Conservation (phyloP, 2,329 filamentous ascomycete species). For the Orbilia quercus region DNA sequence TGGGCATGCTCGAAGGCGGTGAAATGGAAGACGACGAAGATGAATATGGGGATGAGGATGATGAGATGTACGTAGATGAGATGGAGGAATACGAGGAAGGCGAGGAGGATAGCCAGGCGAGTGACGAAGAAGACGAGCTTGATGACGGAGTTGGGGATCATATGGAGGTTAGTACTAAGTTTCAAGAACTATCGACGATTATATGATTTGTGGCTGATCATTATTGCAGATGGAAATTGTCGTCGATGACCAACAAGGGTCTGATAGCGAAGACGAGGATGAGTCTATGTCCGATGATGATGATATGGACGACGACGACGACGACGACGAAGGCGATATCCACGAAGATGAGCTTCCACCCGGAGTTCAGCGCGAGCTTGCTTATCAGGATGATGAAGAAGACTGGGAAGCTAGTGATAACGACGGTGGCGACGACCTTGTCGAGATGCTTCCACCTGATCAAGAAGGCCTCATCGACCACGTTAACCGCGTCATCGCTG, state of each 20-base stretch:
- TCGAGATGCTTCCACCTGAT: slow-evolving; percentile 68
- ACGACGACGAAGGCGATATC: slow-evolving; percentile 68
- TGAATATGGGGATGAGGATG: slow-evolving; percentile 73
- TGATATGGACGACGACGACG: slow-evolving; percentile 73
- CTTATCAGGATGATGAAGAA: slow-evolving; percentile 67
- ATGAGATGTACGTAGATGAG: slow-evolving; percentile 93
- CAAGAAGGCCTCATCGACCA: slow-evolving; percentile 65
- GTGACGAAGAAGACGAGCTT: slow-evolving; percentile 81
- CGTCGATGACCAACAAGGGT: slow-evolving; percentile 77
- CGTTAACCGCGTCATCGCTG: slow-evolving; percentile 57
- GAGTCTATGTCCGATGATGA: slow-evolving; percentile 70
- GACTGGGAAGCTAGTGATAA: slow-evolving; percentile 69
- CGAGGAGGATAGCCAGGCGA: slow-evolving; percentile 85
- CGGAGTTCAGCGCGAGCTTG: slow-evolving; percentile 44
- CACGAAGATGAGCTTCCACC: slow-evolving; percentile 37
- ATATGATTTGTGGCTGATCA: slow-evolving; percentile 10
- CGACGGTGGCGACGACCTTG: slow-evolving; percentile 64
- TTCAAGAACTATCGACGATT: background rate
- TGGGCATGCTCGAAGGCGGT: slow-evolving; percentile 91
- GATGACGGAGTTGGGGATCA: slow-evolving; percentile 55
- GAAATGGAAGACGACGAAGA: slow-evolving; percentile 85
- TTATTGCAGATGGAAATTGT: slow-evolving; percentile 74
- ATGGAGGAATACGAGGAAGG: slow-evolving; percentile 79
- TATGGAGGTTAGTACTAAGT: slow-evolving; percentile 59
- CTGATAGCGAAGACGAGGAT: slow-evolving; percentile 72